Evolutionary conservation across 2,329 filamentous ascomycete species (phyloP), one percentile per base, ranked within the genome.

Genomic region (Exophiala alcalophila): DNA sequence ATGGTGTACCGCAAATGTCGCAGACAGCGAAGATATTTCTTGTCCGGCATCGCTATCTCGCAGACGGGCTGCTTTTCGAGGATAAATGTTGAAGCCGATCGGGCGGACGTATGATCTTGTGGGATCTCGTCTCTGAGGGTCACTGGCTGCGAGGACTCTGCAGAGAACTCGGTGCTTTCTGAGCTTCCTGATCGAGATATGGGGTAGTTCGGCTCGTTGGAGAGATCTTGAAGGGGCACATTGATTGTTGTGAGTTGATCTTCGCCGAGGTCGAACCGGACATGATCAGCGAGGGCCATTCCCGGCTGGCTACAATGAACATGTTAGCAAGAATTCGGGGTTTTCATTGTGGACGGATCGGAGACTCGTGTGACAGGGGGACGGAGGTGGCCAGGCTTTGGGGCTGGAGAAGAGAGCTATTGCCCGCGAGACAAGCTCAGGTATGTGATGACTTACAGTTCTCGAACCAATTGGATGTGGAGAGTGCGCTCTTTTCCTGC

Each of bases 1-100:
- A 64, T 45, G 23, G 58, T 59, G 50, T 60, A 69, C 21, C 66
- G 60, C 32, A 66, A 40, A 12, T 57, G 57, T 19, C 61, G 56
- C 36, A 63, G 49, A 21, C 50, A 38, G 35, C 57, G 61, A 15
- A 33, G 42, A 26, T 54, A 45, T 23, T 47, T 52, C 40, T 60
- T 57, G 24, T 49, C 44, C 24, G 57, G 55, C 11, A 59, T 25
- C 23, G 49, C 44, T 23, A 31, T 41, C 18, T 26, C 37, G 21
- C 42, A 31, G 15, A 38, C 25, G 15, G 44, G 43, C 20, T 47
- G 53, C 28, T 54, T 55, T 36, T 54, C 34, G 21, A 40, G 40
- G 29, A 42, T 39, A 32, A 52, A 35, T 8, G 34, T 46, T 15
- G 52, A 54, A 11, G 43, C 36, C 21, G 40, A 40, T 36, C 26